Conservation (phyloP, 176 grass and related monocot species). For the Oryza rufipogon region DNA sequence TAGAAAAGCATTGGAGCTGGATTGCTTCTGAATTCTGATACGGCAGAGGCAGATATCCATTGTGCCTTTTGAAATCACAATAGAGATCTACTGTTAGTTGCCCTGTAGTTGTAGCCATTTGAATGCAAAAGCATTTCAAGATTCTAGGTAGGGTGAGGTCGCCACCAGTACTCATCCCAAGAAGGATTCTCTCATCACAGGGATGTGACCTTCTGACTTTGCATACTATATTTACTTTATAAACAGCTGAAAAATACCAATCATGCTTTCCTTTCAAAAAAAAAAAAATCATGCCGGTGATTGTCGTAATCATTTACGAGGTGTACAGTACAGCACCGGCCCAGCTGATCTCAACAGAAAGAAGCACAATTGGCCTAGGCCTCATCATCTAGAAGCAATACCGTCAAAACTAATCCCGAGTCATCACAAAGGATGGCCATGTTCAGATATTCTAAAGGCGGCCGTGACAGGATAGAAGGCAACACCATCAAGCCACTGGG, state of each 20-base stretch:
- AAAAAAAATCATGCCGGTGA: neutral
- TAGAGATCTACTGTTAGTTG: neutral
- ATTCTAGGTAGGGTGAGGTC: constrained; percentile 12
- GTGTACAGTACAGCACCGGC: no score
- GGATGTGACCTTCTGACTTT: constrained; percentile 26
- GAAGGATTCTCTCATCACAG: constrained; percentile 27
- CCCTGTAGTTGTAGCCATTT: neutral
- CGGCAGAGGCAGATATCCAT: neutral
- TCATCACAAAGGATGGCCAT: constrained; percentile 15
- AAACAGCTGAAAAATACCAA: constrained; percentile 5
- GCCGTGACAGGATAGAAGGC: neutral
- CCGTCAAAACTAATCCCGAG: neutral
- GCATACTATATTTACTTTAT: neutral
- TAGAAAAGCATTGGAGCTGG: neutral
- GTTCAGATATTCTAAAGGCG: constrained; percentile 36
- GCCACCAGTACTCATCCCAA: constrained; percentile 1
- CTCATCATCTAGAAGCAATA: constrained; percentile 22
- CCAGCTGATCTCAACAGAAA: constrained; percentile 11
- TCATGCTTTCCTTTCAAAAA: neutral
- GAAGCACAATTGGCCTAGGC: neutral
- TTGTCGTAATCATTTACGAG: neutral
- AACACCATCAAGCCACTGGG: constrained; percentile 7
- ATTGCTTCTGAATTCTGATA: neutral
- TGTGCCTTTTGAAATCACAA: neutral
- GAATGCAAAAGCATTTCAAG: neutral